Percentiles rank a stretch among this genome's conserved stretches.
Evolutionary conservation across 2,329 filamentous ascomycete genomes (phyloP).

Genomic region (Pseudocercospora fijiensis): DNA sequence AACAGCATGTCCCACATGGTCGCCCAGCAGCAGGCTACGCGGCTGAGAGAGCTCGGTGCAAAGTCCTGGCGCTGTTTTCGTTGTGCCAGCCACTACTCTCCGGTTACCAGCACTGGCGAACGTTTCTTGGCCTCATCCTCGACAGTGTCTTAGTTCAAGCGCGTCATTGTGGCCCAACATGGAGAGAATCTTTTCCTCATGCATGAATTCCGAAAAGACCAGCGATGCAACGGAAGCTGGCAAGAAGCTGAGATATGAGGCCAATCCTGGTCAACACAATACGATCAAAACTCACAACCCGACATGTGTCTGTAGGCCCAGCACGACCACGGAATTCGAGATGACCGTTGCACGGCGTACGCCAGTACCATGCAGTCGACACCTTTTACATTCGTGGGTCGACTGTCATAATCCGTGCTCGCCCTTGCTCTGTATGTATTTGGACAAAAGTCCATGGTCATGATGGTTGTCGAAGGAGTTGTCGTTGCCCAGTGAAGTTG

Average conservation of each 20-base stretch:
- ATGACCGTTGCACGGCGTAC: not conserved
- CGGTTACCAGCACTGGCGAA: not conserved
- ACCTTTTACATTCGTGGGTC: not conserved
- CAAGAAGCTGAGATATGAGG: not conserved
- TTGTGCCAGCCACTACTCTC: not conserved
- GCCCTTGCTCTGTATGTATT: not conserved
- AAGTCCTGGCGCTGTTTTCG: not conserved
- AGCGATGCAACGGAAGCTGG: not conserved
- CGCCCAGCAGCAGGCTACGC: not conserved
- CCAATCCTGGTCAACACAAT: not conserved
- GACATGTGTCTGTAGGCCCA: not conserved
- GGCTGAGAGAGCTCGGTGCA: not conserved
- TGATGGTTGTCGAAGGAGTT: not conserved
- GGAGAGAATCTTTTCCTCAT: not conserved
- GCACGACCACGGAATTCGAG: not conserved
- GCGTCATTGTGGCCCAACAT: not conserved
- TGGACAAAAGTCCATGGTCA: not conserved
- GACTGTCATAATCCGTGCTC: not conserved
- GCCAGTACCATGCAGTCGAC: not conserved
- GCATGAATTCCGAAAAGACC: not conserved
- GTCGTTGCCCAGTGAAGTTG: not conserved
- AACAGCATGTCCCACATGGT: not conserved
- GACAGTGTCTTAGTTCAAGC: not conserved
- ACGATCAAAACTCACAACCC: not conserved
- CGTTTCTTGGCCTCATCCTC: not conserved